Evolutionary conservation across 2,329 filamentous ascomycete genomes (phyloP).

Genomic region (Nemania abortiva): DNA sequence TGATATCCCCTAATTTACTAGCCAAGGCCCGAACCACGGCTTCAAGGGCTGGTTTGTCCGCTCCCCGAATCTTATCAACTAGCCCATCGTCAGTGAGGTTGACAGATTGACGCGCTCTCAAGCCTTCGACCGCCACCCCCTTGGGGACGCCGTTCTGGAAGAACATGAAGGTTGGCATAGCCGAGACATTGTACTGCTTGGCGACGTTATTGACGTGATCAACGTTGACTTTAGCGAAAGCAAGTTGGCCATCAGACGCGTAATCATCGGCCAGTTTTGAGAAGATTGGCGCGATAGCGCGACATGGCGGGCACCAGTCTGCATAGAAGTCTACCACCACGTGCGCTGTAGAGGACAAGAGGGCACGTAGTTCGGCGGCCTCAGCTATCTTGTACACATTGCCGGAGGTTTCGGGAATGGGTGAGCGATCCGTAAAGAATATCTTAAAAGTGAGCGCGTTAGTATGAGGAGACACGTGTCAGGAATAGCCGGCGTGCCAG

Average conservation of each 20-base stretch:
- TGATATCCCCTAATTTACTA: background rate
- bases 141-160: constrained; percentile 60
- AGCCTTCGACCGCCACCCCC: constrained; percentile 23
- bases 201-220: constrained; percentile 64
- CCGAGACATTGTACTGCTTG: constrained; percentile 60
- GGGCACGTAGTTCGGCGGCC: constrained; percentile 47
- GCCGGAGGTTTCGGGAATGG: constrained; percentile 57
- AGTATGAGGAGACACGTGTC: background rate
- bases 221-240: constrained; percentile 69
- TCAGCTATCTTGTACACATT: constrained; percentile 53
- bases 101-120: constrained; percentile 13
- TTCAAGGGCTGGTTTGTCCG: constrained; percentile 29
- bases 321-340: constrained; percentile 64
- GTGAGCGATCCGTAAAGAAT: constrained; percentile 47
- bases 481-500: background rate
- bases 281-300: constrained; percentile 61
- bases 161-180: constrained; percentile 69
- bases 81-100: constrained; percentile 3
- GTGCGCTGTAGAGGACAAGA: constrained; percentile 56
- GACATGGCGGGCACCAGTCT: constrained; percentile 65
- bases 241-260: constrained; percentile 55
- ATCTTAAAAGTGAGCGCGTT: constrained; percentile 16
- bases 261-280: constrained; percentile 57
- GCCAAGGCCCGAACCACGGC: constrained; percentile 30
- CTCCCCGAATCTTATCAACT: constrained; percentile 27